Conservation (phyloP, 768 basidiomycete species). For the Suillus alpinus region DNA sequence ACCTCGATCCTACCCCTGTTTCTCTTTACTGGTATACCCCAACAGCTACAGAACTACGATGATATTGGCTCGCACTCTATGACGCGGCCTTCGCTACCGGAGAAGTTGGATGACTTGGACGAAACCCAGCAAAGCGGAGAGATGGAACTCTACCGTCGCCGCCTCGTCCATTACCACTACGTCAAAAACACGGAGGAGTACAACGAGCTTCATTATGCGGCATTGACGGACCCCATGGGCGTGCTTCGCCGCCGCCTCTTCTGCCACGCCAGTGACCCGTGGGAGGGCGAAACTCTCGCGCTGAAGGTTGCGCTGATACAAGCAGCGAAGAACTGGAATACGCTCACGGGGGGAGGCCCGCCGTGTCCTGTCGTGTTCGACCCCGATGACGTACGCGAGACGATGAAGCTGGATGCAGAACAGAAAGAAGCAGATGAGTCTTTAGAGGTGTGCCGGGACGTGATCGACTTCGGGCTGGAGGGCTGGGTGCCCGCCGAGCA, state of each 20-base stretch:
- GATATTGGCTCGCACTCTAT: conserved; percentile 39
- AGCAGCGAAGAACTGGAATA: conserved; percentile 41
- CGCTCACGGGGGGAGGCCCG: conserved; percentile 33
- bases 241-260: conserved; percentile 42
- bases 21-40: conserved; percentile 46
- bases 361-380: conserved; percentile 49
- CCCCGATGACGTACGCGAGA: conserved; percentile 41
- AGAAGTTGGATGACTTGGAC: conserved; percentile 39
- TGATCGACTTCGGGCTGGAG: conserved; percentile 37
- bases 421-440: conserved; percentile 29
- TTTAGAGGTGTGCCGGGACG: conserved; percentile 24
- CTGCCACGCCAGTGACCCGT: conserved; percentile 39
- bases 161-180: conserved; percentile 52
- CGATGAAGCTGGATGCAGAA: conserved; percentile 34
- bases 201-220: conserved; percentile 43
- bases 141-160: conserved; percentile 39
- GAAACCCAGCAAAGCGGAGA: conserved; percentile 32
- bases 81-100: conserved; percentile 41
- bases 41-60: conserved; percentile 45
- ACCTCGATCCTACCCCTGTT: conserved; percentile 50
- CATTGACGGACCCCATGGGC: conserved; percentile 36
- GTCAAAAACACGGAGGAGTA: conserved; percentile 39
- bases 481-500: conserved; percentile 42
- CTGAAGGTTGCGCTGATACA: conserved; percentile 47
- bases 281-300: conserved; percentile 49